Evolutionary conservation across 176 grass and related monocot genomes (phyloP).

Genomic region (Hsuehochloa calcarea): DNA sequence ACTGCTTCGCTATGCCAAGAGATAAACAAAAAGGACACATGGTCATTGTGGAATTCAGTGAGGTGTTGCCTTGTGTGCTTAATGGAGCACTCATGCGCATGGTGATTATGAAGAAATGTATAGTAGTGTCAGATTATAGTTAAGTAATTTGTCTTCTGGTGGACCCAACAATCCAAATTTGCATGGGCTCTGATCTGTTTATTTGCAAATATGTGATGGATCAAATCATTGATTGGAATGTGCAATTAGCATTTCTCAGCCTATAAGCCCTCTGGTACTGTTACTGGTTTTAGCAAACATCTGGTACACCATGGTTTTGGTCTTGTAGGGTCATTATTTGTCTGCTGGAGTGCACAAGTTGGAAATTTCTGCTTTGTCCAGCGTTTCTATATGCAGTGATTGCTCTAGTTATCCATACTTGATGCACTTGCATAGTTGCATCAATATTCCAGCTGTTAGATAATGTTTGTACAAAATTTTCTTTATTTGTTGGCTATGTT

Average conservation of each 20-base stretch:
- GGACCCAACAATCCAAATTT: not conserved
- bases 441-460: not conserved
- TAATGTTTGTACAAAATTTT: conserved; percentile 23
- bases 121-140: not conserved
- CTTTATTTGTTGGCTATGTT: conserved; percentile 11
- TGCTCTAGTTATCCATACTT: not conserved
- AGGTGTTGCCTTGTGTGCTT: not conserved
- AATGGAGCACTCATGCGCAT: not conserved
- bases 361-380: conserved; percentile 21
- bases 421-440: not conserved
- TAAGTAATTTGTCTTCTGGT: not conserved
- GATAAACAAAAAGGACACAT: not conserved
- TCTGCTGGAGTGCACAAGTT: not conserved
- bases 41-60: not conserved
- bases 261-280: not conserved
- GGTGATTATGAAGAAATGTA: not conserved
- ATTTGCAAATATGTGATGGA: conserved; percentile 4
- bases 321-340: not conserved
- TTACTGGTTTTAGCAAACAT: conserved; percentile 9
- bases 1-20: not conserved
- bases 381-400: conserved; percentile 1
- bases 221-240: not conserved
- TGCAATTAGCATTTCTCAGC: not conserved
- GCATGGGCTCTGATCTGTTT: not conserved
- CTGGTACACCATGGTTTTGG: not conserved